Evolutionary conservation across 768 basidiomycete genomes (phyloP), one percentile per base, ranked within the genome.

Genomic region (Termitomyces bulborhizus): DNA sequence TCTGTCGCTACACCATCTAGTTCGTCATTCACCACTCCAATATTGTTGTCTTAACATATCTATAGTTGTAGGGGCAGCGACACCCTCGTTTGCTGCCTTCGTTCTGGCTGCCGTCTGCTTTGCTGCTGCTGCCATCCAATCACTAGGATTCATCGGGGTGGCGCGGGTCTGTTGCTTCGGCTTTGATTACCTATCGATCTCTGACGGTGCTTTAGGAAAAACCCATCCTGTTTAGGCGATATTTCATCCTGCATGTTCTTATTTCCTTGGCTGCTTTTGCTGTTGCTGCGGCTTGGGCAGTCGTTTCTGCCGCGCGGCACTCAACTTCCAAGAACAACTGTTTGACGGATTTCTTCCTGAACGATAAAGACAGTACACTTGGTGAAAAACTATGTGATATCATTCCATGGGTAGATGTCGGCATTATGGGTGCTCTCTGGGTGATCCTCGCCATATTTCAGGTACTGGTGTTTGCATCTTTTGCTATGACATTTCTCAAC

Each of bases 391-490:
- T 98, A 24, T 99, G 97, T 71, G 76, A 85, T 46, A 87, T 97
- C 53, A 96, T 98, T 66, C 78, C 93, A 4, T 97, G 93, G 91
- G 89, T 92, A 9, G 89, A 90, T 63, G 75, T 97, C 13, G 95
- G 95, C 37, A 73, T 98, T 54, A 95, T 98, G 93, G 88, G 78
- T 18, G 91, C 82, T 7, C 74, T 97, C 6, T 98, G 94, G 90
- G 69, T 89, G 9, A 65, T 97, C 15, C 74, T 97, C 27, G 81
- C 80, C n/a, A 73, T 86, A 57, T 73, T 90, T 36, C 93, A 96
- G 68, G 88, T 87, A 68, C 62, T 11, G 32, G 16, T 42, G 27
- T 54, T 48, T 29, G 29, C 50, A 46, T 46, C 53, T 49, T 55
- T 47, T 31, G 9, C 40, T 47, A 29, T 32, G 31, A n/a, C 27